Evolutionary conservation across 2,329 filamentous ascomycete genomes (phyloP).

Genomic region (Phaeomoniella chlamydospora): DNA sequence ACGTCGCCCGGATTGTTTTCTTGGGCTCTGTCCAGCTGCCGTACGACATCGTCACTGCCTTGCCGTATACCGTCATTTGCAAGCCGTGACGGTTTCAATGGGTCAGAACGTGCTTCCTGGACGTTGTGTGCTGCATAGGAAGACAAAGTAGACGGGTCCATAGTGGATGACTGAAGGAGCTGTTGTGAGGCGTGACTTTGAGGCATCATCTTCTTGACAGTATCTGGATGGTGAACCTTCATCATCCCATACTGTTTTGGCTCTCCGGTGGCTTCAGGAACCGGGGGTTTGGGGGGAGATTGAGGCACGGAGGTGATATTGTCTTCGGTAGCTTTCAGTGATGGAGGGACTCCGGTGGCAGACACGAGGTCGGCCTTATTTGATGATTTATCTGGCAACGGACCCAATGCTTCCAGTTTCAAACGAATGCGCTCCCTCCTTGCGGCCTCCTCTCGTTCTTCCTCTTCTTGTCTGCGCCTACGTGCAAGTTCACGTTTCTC

Average conservation of each 20-base stretch:
- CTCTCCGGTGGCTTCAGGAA: constrained; percentile 40
- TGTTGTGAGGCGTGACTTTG: neutral
- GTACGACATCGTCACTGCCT: constrained; percentile 7
- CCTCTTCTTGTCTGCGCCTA: constrained; percentile 37
- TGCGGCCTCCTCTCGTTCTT: constrained; percentile 41
- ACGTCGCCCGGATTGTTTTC: neutral
- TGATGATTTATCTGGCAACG: constrained; percentile 21
- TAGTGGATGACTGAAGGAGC: constrained; percentile 4
- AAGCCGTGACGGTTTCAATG: constrained; percentile 8
- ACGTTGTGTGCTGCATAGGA: constrained; percentile 16
- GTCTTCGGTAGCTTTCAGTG: constrained; percentile 4
- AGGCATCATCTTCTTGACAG: constrained; percentile 27
- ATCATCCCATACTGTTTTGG: constrained; percentile 48
- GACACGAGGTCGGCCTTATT: constrained; percentile 7
- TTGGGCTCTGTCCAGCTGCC: neutral
- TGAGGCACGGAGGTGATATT: constrained; percentile 19
- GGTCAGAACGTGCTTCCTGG: constrained; percentile 3
- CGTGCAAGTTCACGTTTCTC: constrained; percentile 43
- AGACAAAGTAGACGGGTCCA: constrained; percentile 16
- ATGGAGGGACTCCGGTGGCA: neutral
- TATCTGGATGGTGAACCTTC: constrained; percentile 44
- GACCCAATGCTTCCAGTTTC: constrained; percentile 39
- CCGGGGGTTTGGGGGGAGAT: constrained; percentile 44
- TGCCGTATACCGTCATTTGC: constrained; percentile 14
- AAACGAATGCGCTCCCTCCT: constrained; percentile 42